These are phyloP conservation scores for Annulohypoxylon bovei DNA, from an alignment of 495 filamentous ascomycete genomes.

Conservation along the genomic window DNA sequence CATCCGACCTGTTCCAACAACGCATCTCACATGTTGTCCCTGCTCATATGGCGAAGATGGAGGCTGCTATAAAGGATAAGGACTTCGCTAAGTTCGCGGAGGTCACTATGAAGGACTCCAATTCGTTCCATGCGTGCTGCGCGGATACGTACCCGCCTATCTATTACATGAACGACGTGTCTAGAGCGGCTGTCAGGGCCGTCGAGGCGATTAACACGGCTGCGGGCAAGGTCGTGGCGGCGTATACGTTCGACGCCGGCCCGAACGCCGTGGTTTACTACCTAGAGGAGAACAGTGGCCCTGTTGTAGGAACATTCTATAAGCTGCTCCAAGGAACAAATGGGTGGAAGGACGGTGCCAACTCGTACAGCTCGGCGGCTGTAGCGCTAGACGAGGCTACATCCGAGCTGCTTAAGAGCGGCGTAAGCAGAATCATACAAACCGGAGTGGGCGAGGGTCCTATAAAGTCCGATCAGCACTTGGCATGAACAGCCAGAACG, in stretches of 20 bases:
- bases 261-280: slow-evolving; percentile 98
- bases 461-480: slow-evolving; percentile 75
- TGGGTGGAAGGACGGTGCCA: slow-evolving; percentile 68
- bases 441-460: slow-evolving; percentile 94
- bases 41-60: slow-evolving; percentile 84
- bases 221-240: slow-evolving; percentile 77
- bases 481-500: slow-evolving; percentile 52
- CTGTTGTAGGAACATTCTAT: slow-evolving; percentile 78
- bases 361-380: slow-evolving; percentile 55
- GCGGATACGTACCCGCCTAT: slow-evolving; percentile 96
- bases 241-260: slow-evolving; percentile 98
- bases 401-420: slow-evolving; percentile 71
- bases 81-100: slow-evolving; percentile 90
- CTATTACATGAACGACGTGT: slow-evolving; percentile 97
- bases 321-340: slow-evolving; percentile 59
- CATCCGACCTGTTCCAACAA: slow-evolving; percentile 80
- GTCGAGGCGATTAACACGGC: slow-evolving; percentile 87
- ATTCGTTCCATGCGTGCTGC: slow-evolving; percentile 95
- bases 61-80: slow-evolving; percentile 74
- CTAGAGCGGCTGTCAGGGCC: slow-evolving; percentile 80
- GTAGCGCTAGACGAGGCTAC: slow-evolving; percentile 67
- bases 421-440: slow-evolving; percentile 87
- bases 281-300: slow-evolving; percentile 74
- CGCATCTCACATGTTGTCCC: slow-evolving; percentile 81
- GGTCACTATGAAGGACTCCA: slow-evolving; percentile 95